Base-by-base conservation (phyloP, 2,329 filamentous ascomycete species). In the Colletotrichum eremochloae region DNA sequence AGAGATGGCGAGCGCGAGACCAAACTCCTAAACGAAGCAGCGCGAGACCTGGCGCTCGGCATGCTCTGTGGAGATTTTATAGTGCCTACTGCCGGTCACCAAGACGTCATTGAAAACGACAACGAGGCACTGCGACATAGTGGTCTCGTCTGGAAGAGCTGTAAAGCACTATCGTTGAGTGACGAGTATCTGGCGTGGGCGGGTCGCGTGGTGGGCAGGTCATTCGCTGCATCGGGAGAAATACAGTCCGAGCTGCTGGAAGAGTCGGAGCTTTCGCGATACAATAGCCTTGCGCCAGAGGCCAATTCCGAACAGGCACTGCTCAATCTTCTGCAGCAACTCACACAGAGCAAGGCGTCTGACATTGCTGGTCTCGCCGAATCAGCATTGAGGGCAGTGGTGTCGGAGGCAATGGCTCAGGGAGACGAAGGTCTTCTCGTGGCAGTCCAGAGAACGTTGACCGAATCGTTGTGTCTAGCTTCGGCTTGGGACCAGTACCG, bases 111-210 rank as follows among this genome's bases (percentile, higher is more conserved):
- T 36, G 89, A 89, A 38, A 86, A 86, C 0, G 94, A 97, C 78
- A 79, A 86, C 20, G 86, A 90, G 55, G 91, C 94, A 14, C 80
- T 89, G 15, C 80, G 83, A 1, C 90, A 92, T 77, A 89, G 91
- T 2, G 84, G 90, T 15, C 88, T 91, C 24, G 86, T 98, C 0
- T 96, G 93, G 91, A 91, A 92, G 78, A 95, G 93, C 53, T 93
- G 94, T 75, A 86, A 89, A 70, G 86, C 88, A n/a, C 84, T 87
- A 48, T 83, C 88, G 1, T 85, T 92, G 20, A 93, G 91, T 68
- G 84, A 88, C 36, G 88, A 90, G 20, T 98, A 96, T 79, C 84
- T 94, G 0, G 84, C 93, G 1, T 99, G 97, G 97, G 93, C 94
- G 56, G 95, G 94, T 3, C 89, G 92, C 74, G 92, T 95, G 2